Evolutionary conservation across 306 rosid genomes (phyloP).

Genomic region (Amphicarpaea edgeworthii): DNA sequence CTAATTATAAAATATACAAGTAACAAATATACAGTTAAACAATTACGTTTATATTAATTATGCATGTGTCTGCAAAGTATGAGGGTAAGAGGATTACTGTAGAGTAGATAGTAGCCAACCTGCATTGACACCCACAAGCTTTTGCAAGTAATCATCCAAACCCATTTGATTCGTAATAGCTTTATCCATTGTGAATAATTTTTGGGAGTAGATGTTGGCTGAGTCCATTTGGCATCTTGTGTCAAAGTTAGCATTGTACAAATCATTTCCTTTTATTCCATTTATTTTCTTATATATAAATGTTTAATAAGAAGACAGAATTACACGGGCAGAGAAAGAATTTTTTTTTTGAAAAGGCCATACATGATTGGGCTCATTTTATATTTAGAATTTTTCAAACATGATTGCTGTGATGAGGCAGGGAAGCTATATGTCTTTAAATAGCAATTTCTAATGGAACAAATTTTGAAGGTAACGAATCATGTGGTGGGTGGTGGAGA

Average conservation of each 20-base stretch:
- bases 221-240: background rate
- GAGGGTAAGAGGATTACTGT: background rate
- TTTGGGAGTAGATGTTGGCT: background rate
- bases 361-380: slow-evolving; percentile 3
- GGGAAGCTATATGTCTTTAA: slow-evolving; percentile 10
- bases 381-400: slow-evolving; percentile 12
- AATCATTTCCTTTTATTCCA: slow-evolving; percentile 6
- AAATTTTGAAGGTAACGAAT: slow-evolving; percentile 80
- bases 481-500: slow-evolving; percentile 93
- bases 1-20: background rate
- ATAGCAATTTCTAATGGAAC: slow-evolving; percentile 36
- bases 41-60: background rate
- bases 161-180: background rate
- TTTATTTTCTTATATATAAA: background rate
- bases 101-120: background rate
- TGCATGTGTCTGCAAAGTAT: background rate
- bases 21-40: background rate
- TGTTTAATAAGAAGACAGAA: slow-evolving; percentile 26
- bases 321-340: background rate
- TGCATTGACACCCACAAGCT: background rate
- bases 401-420: slow-evolving; percentile 19
- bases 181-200: background rate
- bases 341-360: background rate
- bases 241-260: slow-evolving; percentile 15
- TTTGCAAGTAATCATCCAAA: background rate